Evolutionary conservation across 1,284 basidiomycete genomes (phyloP).

Genomic region (Sporisorium iseilematis-ciliati): DNA sequence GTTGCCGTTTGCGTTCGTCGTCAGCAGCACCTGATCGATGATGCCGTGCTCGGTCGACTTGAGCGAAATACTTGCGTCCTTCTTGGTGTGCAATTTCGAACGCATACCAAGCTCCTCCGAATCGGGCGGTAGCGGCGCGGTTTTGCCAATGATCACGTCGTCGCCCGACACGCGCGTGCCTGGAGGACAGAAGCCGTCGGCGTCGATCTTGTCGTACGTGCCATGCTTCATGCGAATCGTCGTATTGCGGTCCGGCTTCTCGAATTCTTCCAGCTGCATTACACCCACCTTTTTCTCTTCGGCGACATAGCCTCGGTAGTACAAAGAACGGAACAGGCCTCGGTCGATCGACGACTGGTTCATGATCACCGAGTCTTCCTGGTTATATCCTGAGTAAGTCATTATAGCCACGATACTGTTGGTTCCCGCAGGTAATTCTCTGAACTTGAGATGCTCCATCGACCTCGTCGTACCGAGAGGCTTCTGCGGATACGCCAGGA

Average conservation of each 20-base stretch:
- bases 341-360: conserved; percentile 98
- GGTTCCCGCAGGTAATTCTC: conserved; percentile 95
- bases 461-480: conserved; percentile 97
- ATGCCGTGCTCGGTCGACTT: conserved; percentile 98
- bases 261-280: conserved; percentile 86
- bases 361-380: conserved; percentile 99
- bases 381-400: conserved; percentile 99
- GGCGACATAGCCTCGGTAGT: conserved; percentile 97
- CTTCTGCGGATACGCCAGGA: conserved; percentile 97
- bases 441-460: conserved; percentile 98
- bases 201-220: conserved; percentile 97
- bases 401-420: conserved; percentile 98
- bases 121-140: conserved; percentile 94
- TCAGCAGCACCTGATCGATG: conserved; percentile 96
- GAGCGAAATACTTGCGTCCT: conserved; percentile 95
- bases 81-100: conserved; percentile 86
- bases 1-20: conserved; percentile 93
- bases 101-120: conserved; percentile 97
- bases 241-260: conserved; percentile 92
- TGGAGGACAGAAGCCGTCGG: conserved; percentile 93
- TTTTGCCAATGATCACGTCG: conserved; percentile 99
- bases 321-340: conserved; percentile 97
- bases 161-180: conserved; percentile 95
- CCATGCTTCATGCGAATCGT: conserved; percentile 98
- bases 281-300: conserved; percentile 97